Base-by-base conservation (phyloP, 176 grass and related monocot genomes). In the Eragrostis curvula region DNA sequence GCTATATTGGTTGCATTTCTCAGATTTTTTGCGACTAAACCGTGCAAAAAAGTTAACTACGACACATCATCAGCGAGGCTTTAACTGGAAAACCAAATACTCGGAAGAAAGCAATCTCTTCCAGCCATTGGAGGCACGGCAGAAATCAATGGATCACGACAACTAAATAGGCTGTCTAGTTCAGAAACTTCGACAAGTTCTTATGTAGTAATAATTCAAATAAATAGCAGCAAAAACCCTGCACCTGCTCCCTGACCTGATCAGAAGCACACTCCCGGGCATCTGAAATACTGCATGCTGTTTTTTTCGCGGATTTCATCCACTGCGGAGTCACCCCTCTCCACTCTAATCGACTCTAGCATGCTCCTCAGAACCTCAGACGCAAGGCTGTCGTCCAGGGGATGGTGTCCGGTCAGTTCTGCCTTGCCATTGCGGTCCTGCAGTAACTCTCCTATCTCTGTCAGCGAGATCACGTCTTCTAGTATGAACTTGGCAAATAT, bases 401-500 rank as follows among this genome's bases (percentile, higher is more conserved):
- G 49, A 51, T 77, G 78, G 29, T 64, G 70, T 17, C 80, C 79
- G 24, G 29, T 16, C 0, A 68, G 76, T 44, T 90, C 79, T 49
- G 88, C 89, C 1, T 79, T 78, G 20, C 79, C 80, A 23, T 90
- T 73, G 48, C 8, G 21, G 71, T 90, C 71, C 74, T 48, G 61
- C 72, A 97, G 51, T 62, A 97, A 50, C 47, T 48, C 87, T 66
- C 89, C 83, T 13, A 97, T 66, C 32, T 90, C 87, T 44, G 64
- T 60, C 15, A 94, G 55, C 3, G 91, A 81, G 43, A 90, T 75
- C 75, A 90, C 70, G 47, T 88, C 83, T 84, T 97, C 89, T 61
- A 88, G 59, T 76, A 97, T 73, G 36, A 92, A 53, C 77, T 79
- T 90, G 14, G 89, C 85, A 79, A 94, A 90, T 41, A 92, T 80